phyloP scores from a whole-genome alignment of 2,329 filamentous ascomycete species.

The Aspergillus sp. region DNA sequence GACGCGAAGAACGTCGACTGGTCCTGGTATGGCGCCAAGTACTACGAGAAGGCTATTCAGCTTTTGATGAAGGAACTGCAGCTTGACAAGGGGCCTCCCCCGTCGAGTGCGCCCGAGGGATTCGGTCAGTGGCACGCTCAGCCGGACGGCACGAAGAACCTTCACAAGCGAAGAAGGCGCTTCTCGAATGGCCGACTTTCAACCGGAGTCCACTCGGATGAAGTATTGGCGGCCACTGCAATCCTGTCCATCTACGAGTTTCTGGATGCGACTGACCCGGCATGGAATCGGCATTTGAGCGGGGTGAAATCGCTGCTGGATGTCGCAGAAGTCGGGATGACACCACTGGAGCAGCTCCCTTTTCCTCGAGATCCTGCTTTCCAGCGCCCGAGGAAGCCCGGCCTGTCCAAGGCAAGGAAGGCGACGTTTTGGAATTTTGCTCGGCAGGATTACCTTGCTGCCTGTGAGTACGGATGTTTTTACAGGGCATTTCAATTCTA shows the following conservation, averaged over 20 bases:
- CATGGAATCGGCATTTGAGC: conserved; percentile 56
- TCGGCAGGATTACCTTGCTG: conserved; percentile 55
- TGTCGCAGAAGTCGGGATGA: conserved; percentile 33
- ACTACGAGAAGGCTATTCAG: conserved; percentile 55
- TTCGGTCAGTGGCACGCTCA: conserved; percentile 28
- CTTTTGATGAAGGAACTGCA: conserved; percentile 41
- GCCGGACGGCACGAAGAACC: conserved; percentile 30
- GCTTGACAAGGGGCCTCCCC: conserved; percentile 26
- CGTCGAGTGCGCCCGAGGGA: conserved; percentile 25
- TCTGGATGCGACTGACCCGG: conserved; percentile 53
- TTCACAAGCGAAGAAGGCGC: conserved; percentile 33
- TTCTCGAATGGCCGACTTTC: conserved; percentile 37
- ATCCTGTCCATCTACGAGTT: conserved; percentile 61
- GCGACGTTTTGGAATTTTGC: conserved; percentile 61
- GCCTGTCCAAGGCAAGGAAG: conserved; percentile 47
- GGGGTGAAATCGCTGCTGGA: conserved; percentile 55
- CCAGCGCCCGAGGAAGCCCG: conserved; percentile 21
- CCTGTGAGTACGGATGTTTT: conserved; percentile 37
- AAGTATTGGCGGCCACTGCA: conserved; percentile 55
- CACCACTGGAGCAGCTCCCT: conserved; percentile 30
- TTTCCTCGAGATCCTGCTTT: conserved; percentile 32
- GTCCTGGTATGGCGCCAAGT: conserved; percentile 52
- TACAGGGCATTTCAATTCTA: conserved; percentile 1
- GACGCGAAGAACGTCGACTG: conserved; percentile 45
- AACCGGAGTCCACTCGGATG: conserved; percentile 40